A percentile compares a stretch with the other conserved stretches of the same genome.
Evolutionary conservation across 2,329 filamentous ascomycete species (phyloP).

Genomic region (Fusarium mangiferae): DNA sequence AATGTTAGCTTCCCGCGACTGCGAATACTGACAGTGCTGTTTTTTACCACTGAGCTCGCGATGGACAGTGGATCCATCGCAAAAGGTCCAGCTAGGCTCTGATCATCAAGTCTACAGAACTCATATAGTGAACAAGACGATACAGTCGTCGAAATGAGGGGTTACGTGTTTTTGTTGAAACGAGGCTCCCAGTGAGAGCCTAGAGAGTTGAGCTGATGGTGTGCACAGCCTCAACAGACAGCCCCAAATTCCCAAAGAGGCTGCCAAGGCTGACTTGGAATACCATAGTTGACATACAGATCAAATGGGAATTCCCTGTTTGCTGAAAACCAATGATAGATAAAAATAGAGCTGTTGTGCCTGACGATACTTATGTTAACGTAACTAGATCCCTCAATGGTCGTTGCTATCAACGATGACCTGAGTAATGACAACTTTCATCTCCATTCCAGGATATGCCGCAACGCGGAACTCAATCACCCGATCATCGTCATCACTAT

Average conservation of each 20-base stretch:
- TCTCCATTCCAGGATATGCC: not conserved
- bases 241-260: not conserved
- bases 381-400: rapidly evolving
- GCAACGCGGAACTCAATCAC: too few relatives aligned
- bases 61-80: slow-evolving; percentile 20
- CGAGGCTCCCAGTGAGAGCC: not conserved
- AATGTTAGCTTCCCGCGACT: not conserved
- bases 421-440: not conserved
- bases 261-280: not conserved
- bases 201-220: not conserved
- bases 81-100: too few relatives aligned
- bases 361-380: rapidly evolving
- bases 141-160: not conserved
- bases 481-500: rapidly evolving
- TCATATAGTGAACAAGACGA: too few relatives aligned
- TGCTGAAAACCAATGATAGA: rapidly evolving
- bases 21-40: rapidly evolving
- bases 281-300: too few relatives aligned
- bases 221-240: not conserved
- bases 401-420: rapidly evolving
- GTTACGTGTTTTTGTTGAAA: not conserved
- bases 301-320: rapidly evolving
- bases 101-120: too few relatives aligned
- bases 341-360: rapidly evolving
- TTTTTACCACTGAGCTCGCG: slow-evolving; percentile 1